These are phyloP conservation scores for Calonectria fujianensis DNA, from an alignment of 2,329 filamentous ascomycete genomes.

Conservation along the genomic window DNA sequence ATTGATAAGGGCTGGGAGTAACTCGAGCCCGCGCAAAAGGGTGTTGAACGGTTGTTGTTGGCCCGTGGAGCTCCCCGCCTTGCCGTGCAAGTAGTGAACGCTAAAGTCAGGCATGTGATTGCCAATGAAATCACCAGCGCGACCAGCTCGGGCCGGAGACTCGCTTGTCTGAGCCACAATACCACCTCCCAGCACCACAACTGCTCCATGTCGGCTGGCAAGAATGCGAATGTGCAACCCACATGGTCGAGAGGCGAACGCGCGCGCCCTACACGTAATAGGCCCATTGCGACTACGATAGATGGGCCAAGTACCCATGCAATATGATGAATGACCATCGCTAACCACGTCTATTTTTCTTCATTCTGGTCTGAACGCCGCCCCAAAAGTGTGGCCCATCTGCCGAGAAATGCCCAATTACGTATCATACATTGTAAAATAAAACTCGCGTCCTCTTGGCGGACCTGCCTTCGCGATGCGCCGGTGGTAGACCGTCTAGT, in stretches of 20 bases:
- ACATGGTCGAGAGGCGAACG: background rate
- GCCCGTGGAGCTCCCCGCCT: slow-evolving; percentile 51
- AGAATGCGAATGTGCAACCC: slow-evolving; percentile 7
- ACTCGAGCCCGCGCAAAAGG: slow-evolving; percentile 31
- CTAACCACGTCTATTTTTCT: slow-evolving; percentile 34
- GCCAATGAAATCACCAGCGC: slow-evolving; percentile 53
- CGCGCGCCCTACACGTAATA: too few relatives aligned
- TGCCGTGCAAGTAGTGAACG: slow-evolving; percentile 45
- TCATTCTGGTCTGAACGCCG: slow-evolving; percentile 38
- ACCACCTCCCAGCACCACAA: slow-evolving; percentile 28
- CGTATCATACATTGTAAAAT: slow-evolving; percentile 28
- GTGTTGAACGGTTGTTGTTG: slow-evolving; percentile 49
- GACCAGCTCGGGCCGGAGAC: slow-evolving; percentile 21
- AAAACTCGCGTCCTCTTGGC: background rate
- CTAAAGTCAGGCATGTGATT: slow-evolving; percentile 56
- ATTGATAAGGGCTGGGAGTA: slow-evolving; percentile 25
- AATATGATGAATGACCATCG: slow-evolving; percentile 25
- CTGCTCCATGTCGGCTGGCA: background rate
- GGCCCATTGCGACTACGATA: background rate
- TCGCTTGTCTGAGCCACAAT: slow-evolving; percentile 33
- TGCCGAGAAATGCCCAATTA: slow-evolving; percentile 21
- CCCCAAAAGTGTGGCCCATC: slow-evolving; percentile 1
- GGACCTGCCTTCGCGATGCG: background rate
- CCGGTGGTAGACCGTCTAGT: slow-evolving; percentile 57
- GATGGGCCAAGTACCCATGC: background rate